A percentile compares a stretch with the other conserved stretches of the same genome.
Evolutionary conservation across 2,329 filamentous ascomycete species (phyloP).

Genomic region (Alternaria postmessia): DNA sequence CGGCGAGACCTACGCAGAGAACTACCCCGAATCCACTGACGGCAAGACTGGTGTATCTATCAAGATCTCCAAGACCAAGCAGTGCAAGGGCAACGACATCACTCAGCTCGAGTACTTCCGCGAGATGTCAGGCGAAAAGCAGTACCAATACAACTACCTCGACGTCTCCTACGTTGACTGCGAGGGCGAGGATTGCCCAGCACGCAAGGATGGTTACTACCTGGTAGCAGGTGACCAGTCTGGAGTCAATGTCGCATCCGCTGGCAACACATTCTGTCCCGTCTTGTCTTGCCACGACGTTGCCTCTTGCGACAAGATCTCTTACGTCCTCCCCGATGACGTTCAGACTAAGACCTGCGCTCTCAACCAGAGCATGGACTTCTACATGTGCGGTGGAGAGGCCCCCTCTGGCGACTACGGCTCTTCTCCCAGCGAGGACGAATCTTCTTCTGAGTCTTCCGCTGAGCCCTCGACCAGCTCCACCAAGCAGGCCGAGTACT

Average conservation of each 20-base stretch:
- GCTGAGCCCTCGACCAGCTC: slow-evolving; percentile 8
- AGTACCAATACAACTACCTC: slow-evolving; percentile 37
- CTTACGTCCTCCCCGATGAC: slow-evolving; percentile 46
- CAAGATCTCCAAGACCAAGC: slow-evolving; percentile 47
- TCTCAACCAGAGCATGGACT: slow-evolving; percentile 34
- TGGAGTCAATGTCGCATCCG: too few species aligned
- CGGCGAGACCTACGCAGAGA: slow-evolving; percentile 45
- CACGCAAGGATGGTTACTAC: slow-evolving; percentile 24
- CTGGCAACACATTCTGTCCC: slow-evolving; percentile 38
- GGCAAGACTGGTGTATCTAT: slow-evolving; percentile 46
- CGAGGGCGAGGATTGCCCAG: slow-evolving; percentile 33
- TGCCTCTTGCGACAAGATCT: slow-evolving; percentile 35
- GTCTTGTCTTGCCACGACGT: slow-evolving; percentile 35
- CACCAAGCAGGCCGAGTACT: slow-evolving; percentile 1
- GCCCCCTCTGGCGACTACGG: slow-evolving; percentile 31
- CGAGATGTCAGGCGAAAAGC: slow-evolving; percentile 10
- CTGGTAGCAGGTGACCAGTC: slow-evolving; percentile 33
- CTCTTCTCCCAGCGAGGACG: slow-evolving; percentile 12
- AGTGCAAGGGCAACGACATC: slow-evolving; percentile 42
- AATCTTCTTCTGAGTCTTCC: not conserved
- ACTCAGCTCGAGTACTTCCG: slow-evolving; percentile 52
- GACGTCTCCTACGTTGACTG: slow-evolving; percentile 53
- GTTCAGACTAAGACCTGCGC: slow-evolving; percentile 45
- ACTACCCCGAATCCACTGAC: too few species aligned
- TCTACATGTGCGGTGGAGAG: slow-evolving; percentile 48